Evolutionary conservation across 331 rosid genomes (phyloP).

Genomic region (Malus hybrid): DNA sequence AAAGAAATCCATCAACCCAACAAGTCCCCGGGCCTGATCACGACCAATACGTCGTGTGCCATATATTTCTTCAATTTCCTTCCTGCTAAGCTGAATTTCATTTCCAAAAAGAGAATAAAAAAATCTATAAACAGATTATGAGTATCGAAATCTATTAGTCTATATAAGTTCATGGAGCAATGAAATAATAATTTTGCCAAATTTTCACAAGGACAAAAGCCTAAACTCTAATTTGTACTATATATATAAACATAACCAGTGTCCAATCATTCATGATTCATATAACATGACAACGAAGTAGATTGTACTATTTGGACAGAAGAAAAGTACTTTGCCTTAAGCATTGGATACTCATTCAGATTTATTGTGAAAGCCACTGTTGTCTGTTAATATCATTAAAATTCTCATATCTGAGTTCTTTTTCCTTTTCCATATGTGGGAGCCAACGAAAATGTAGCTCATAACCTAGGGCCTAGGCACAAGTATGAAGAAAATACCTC

Average conservation of each 20-base stretch:
- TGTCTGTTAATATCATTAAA: not conserved
- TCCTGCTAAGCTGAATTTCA: slow-evolving; percentile 52
- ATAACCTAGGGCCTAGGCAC: not conserved
- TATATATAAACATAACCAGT: not conserved
- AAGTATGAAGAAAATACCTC: not conserved
- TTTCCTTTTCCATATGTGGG: no score
- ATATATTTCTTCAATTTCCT: slow-evolving; percentile 54
- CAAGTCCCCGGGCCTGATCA: slow-evolving; percentile 80
- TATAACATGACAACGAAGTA: not conserved
- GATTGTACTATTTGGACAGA: not conserved
- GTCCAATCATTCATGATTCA: not conserved
- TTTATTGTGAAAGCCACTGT: not conserved
- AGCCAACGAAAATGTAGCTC: not conserved
- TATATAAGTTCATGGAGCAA: not conserved
- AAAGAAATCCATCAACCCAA: slow-evolving; percentile 93
- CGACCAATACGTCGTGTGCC: slow-evolving; percentile 93
- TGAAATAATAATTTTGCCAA: slow-evolving; percentile 7
- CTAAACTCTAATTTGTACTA: not conserved
- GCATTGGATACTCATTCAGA: not conserved
- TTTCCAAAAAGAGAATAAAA: not conserved
- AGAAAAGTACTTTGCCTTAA: not conserved
- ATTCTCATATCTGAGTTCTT: not conserved
- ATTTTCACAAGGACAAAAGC: not conserved
- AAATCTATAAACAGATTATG: not conserved
- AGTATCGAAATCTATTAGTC: not conserved